These are phyloP conservation scores for Micractinium sp. DNA, from an alignment of 139 green algal genomes.

Conservation along the genomic window DNA sequence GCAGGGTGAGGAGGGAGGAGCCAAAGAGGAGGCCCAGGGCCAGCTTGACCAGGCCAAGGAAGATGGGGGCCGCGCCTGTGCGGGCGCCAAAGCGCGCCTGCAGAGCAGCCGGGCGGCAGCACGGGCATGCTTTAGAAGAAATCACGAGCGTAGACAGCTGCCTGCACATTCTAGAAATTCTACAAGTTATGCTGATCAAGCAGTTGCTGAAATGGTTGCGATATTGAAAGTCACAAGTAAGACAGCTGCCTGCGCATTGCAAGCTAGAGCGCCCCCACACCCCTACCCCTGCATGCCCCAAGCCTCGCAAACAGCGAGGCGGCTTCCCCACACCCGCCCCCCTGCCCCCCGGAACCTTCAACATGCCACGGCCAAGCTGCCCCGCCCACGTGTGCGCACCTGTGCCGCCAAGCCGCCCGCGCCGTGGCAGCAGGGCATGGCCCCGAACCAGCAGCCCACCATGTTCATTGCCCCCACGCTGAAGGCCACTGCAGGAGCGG, in stretches of 20 bases:
- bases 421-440: constrained; percentile 83
- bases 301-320: too few relatives aligned
- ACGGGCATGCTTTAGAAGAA: too few relatives aligned
- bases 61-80: constrained; percentile 66
- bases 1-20: constrained; percentile 63
- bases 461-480: constrained; percentile 82
- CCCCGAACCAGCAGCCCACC: constrained; percentile 76
- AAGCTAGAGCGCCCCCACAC: too few relatives aligned
- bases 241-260: too few relatives aligned
- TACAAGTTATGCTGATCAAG: too few relatives aligned
- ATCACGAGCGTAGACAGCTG: too few relatives aligned
- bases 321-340: too few relatives aligned
- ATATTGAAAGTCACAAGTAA: too few relatives aligned
- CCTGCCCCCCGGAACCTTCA: too few relatives aligned
- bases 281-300: too few relatives aligned
- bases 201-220: too few relatives aligned
- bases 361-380: neutral
- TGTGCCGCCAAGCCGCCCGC: constrained; percentile 82
- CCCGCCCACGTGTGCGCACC: constrained; percentile 28
- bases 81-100: constrained; percentile 79
- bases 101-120: neutral
- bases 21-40: constrained; percentile 72
- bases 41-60: constrained; percentile 79
- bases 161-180: too few relatives aligned
- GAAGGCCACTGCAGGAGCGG: constrained; percentile 49